Base-by-base conservation (phyloP, 208 protist species). In the Trypanosoma mega region DNA sequence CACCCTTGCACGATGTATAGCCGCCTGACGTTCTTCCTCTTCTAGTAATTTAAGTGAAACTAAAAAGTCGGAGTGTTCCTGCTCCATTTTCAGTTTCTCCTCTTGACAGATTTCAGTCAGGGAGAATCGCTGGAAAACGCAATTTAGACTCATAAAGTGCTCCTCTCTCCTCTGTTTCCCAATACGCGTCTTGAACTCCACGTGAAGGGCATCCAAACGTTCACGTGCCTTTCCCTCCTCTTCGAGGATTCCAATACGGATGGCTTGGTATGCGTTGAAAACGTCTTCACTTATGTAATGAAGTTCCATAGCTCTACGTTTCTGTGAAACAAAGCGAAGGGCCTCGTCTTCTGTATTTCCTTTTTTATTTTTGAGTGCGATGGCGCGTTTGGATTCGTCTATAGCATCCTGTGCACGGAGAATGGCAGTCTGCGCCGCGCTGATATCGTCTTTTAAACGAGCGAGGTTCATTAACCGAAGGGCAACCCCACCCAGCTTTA, bases 51-150 rank as follows among this genome's bases (percentile, higher is more conserved):
- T 48, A 18, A 82, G 34, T 11, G 82, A 82, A 6, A 76, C 11
- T 11, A 90, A 43, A 46, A 45, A 86, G 57, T 80, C 79, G 1
- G 37, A 6, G 3, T 76, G 55, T 59, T 86, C 78, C 24, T 84
- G 72, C 20, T 66, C 61, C 54, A 76, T 60, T 3, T 12, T 16
- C 37, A 23, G n/a, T 52, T 84, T 84, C 21, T 76, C 73, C 33
- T 63, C 21, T 12, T 65, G 5, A 11, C 51, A 69, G 3, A 30
- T 36, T 34, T 90, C 74, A 26, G 74, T 56, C 8, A 86, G 9
- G 14, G 46, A 36, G 24, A 86, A 75, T 31, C 78, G 76, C 20
- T 71, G 66, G 56, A 73, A 76, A 11, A 79, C 80, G 58, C 76
- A 82, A 27, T 61, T 71, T 3, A 70, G 68, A n/a, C 62, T 70